Percentiles rank a stretch among this genome's conserved stretches.
Conservation (phyloP, 2,329 filamentous ascomycete genomes). For the Macrophomina tecta region DNA sequence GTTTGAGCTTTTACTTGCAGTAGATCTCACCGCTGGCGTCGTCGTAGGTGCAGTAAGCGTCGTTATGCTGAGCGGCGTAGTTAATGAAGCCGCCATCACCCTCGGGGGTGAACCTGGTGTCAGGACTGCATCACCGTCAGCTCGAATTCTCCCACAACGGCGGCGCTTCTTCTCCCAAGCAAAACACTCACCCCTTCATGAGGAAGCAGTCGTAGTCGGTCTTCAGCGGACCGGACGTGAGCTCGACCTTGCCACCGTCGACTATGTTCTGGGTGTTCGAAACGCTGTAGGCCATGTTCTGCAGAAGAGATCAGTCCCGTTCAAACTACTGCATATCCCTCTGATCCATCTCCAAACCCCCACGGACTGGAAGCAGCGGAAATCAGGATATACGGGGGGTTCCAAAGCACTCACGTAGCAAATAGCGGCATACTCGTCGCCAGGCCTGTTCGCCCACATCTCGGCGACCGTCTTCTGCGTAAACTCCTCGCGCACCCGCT, state of each 20-base stretch:
- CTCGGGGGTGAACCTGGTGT: not conserved
- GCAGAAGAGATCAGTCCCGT: not conserved
- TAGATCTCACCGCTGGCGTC: not conserved
- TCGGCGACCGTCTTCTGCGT: conserved; percentile 1
- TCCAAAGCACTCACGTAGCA: not conserved
- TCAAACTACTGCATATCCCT: too few relatives aligned
- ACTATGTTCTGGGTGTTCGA: not conserved
- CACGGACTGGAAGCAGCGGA: too few relatives aligned
- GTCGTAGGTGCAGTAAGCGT: not conserved
- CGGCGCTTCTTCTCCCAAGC: not conserved
- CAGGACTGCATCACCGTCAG: not conserved
- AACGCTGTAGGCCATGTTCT: conserved; percentile 10
- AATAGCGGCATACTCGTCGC: not conserved
- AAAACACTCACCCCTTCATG: conserved; percentile 3
- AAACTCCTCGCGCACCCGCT: conserved; percentile 9
- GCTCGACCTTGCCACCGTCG: not conserved
- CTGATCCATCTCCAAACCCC: not conserved
- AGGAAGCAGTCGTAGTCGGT: conserved; percentile 5
- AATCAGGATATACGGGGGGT: not conserved
- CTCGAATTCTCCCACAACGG: not conserved
- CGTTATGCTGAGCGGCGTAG: not conserved
- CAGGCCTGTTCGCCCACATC: not conserved
- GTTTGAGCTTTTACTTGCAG: not conserved
- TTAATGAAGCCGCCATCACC: conserved; percentile 13
- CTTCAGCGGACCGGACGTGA: not conserved